Conservation (phyloP, 2,329 filamentous ascomycete species). For the Arthrocladium fulminans region DNA sequence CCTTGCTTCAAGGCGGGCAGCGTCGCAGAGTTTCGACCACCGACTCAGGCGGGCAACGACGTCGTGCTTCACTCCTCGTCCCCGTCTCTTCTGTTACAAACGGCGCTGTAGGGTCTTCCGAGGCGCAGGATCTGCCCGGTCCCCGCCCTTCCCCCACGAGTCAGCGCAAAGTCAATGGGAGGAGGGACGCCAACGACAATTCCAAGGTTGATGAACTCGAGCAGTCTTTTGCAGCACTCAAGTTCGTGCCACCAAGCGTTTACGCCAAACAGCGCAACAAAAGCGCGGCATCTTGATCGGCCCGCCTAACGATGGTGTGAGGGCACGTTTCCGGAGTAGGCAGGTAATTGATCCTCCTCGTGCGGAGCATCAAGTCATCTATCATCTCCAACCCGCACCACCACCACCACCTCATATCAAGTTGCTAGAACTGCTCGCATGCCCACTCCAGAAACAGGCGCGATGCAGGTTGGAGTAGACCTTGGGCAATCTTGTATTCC, state of each 20-base stretch:
- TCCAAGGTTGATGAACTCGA: slow-evolving; percentile 29
- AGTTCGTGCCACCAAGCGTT: slow-evolving; percentile 38
- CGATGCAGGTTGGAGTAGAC: neutral
- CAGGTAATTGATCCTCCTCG: neutral
- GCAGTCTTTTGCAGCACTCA: slow-evolving; percentile 36
- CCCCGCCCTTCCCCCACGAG: slow-evolving; percentile 5
- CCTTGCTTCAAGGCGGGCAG: slow-evolving; percentile 57
- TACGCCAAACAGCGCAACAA: slow-evolving; percentile 23
- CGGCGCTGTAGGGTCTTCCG: neutral
- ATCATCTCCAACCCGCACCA: slow-evolving; percentile 1
- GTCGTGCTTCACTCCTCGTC: neutral
- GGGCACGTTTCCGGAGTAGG: neutral
- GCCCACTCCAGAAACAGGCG: neutral
- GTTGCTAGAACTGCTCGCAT: neutral
- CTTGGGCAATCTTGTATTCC: neutral
- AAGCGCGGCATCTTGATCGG: neutral
- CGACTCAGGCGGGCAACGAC: neutral
- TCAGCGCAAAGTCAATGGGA: neutral
- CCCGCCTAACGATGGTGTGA: neutral
- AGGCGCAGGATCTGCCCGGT: slow-evolving; percentile 17
- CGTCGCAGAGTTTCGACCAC: slow-evolving; percentile 28
- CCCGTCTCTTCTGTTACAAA: neutral
- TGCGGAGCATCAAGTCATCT: neutral
- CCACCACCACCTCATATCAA: neutral
- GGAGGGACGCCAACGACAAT: no score